These are phyloP conservation scores for Drechslera avenae DNA, from an alignment of 2,329 filamentous ascomycete species.

Conservation along the genomic window DNA sequence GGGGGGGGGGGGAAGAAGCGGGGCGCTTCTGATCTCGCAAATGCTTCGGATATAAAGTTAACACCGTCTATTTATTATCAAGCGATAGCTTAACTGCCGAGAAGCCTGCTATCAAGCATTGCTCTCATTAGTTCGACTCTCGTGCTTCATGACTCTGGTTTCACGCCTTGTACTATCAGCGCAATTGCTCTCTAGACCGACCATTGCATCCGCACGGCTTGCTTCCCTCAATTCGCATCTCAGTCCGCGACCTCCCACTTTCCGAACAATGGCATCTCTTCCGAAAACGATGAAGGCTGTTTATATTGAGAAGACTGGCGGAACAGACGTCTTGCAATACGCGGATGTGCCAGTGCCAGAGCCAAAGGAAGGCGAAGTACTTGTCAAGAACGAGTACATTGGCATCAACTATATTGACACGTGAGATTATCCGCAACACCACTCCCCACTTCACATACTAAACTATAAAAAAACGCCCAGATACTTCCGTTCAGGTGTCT, in stretches of 20 bases:
- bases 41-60: constrained; percentile 4
- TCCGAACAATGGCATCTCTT: constrained; percentile 54
- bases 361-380: constrained; percentile 70
- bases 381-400: constrained; percentile 79
- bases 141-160: constrained; percentile 22
- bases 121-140: neutral
- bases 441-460: neutral
- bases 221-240: constrained; percentile 24
- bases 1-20: too few relatives aligned
- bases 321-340: constrained; percentile 72
- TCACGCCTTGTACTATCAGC: constrained; percentile 15
- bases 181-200: constrained; percentile 9
- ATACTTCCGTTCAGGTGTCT: constrained; percentile 87
- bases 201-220: constrained; percentile 27
- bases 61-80: constrained; percentile 15
- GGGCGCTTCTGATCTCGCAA: neutral
- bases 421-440: constrained; percentile 44
- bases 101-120: neutral
- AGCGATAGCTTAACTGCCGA: neutral
- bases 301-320: constrained; percentile 73
- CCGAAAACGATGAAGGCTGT: constrained; percentile 76
- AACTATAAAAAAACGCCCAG: constrained; percentile 45
- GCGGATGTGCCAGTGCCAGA: constrained; percentile 73
- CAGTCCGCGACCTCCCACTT: constrained; percentile 8
- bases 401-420: constrained; percentile 92